Conservation (phyloP, 768 basidiomycete genomes). For the Phlebiopsis flavidoalba region DNA sequence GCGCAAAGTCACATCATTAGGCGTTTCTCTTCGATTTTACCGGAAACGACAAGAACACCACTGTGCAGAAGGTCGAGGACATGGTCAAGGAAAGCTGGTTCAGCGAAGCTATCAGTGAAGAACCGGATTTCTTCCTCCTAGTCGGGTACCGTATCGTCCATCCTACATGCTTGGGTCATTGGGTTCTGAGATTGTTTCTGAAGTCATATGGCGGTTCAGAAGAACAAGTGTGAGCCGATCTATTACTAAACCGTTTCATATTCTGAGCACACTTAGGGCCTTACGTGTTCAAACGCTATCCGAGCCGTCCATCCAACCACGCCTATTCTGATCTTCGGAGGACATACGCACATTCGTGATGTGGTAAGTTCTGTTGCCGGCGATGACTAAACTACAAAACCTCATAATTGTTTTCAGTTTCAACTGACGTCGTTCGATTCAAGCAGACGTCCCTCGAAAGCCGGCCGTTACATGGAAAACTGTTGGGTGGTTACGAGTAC, state of each 20-base stretch:
- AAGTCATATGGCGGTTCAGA: slow-evolving; percentile 80
- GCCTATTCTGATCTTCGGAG: slow-evolving; percentile 82
- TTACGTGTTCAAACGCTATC: slow-evolving; percentile 65
- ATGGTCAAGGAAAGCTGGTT: slow-evolving; percentile 88
- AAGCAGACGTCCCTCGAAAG: slow-evolving; percentile 76
- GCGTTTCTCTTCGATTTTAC: slow-evolving; percentile 77
- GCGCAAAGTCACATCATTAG: slow-evolving; percentile 71
- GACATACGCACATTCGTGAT: slow-evolving; percentile 83
- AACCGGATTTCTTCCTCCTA: slow-evolving; percentile 80
- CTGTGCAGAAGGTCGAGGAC: slow-evolving; percentile 64
- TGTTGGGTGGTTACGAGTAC: slow-evolving; percentile 68
- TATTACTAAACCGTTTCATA: neutral
- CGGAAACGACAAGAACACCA: slow-evolving; percentile 64
- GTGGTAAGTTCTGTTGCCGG: slow-evolving; percentile 22
- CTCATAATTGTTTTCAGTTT: slow-evolving; percentile 31
- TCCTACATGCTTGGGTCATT: neutral
- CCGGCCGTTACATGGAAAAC: slow-evolving; percentile 93
- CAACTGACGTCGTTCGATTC: slow-evolving; percentile 75
- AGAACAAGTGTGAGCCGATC: slow-evolving; percentile 52
- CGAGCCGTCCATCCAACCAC: slow-evolving; percentile 67
- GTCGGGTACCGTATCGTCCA: slow-evolving; percentile 46
- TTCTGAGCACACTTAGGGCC: slow-evolving; percentile 44
- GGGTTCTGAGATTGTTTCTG: neutral
- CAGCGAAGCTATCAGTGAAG: slow-evolving; percentile 66
- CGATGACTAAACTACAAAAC: too few species aligned